Conservation (phyloP, 352 stramenopile species). For the Proteromonas lacertae region DNA sequence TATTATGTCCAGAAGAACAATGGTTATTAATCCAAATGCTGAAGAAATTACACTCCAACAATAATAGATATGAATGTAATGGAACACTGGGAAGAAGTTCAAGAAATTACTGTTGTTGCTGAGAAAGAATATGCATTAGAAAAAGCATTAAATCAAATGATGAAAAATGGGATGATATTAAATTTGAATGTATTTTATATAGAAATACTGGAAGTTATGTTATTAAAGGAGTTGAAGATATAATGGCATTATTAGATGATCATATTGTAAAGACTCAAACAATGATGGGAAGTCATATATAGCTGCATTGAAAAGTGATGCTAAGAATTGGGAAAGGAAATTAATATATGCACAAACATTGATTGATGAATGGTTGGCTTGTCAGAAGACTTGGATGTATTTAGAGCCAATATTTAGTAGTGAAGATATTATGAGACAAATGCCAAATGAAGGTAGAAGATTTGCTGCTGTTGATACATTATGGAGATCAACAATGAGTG, state of each 20-base stretch:
- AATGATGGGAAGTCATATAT: constrained; percentile 64
- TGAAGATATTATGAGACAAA: constrained; percentile 72
- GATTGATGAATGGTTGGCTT: constrained; percentile 62
- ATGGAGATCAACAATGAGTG: constrained; percentile 46
- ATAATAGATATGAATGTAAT: constrained; percentile 53
- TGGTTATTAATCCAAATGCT: constrained; percentile 12
- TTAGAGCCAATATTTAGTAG: constrained; percentile 71
- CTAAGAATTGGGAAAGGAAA: constrained; percentile 39
- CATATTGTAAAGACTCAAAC: constrained; percentile 72
- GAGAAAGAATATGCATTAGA: constrained; percentile 76
- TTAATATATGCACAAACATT: constrained; percentile 26
- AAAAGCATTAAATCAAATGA: constrained; percentile 60
- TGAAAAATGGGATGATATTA: constrained; percentile 49
- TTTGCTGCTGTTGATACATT: constrained; percentile 11
- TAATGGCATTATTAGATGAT: constrained; percentile 54
- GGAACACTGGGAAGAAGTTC: constrained; percentile 44
- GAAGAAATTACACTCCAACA: constrained; percentile 14
- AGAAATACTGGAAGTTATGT: constrained; percentile 58
- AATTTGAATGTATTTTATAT: constrained; percentile 62
- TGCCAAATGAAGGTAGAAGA: constrained; percentile 38
- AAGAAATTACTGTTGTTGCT: constrained; percentile 23
- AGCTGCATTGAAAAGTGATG: constrained; percentile 37
- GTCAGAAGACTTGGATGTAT: constrained; percentile 68
- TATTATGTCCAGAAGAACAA: constrained; percentile 22
- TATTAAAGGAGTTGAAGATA: constrained; percentile 24